Base-by-base conservation (phyloP, 139 green algal genomes). In the Closterium sp. region DNA sequence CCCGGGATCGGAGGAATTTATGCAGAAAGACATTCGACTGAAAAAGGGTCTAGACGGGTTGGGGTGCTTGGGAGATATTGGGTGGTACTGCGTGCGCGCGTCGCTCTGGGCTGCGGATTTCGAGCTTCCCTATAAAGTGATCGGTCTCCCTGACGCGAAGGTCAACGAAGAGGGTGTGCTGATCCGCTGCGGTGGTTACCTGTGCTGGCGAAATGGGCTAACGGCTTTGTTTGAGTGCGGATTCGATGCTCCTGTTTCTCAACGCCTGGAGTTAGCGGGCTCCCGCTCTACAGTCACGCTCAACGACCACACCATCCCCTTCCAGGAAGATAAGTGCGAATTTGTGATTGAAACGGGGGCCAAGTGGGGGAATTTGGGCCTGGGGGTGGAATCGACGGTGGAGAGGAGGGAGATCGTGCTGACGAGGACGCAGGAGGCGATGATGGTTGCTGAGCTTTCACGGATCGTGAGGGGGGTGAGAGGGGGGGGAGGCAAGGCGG, bases 11-110 rank as follows among this genome's bases (percentile, higher is more conserved):
- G 89, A 93, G 3, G 35, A 88, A 28, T 87, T 86, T 23, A 19
- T 90, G 36, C 10, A 33, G 31, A 16, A 23, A 32, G 36, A 92
- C 89, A 90, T 93, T 33, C 84, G 90, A 10, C 16, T 85, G 35
- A 33, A 93, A 21, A 32, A 55, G n/a, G 90, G 23, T 23, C 9
- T 93, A 35, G 90, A 93, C 25, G 84, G 28, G 8, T 34, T 90
- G 33, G 90, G 90, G 66, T 83, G 34, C 31, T 86, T 93, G 30
- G 90, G 90, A 34, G 90, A 93, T 84, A 25, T 93, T 3, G 86
- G 55, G 25, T 93, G 90, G 89, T 92, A 92, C 83, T 92, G 89
- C 5, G 36, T 92, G 3, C 31, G 89, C 23, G 81, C 76, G 23
- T 10, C 36, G 5, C 83, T 92, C 34, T 92, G 89, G 89, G 85